Evolutionary conservation across 2,329 filamentous ascomycete species (phyloP).

Genomic region (Fusarium drepaniforme): DNA sequence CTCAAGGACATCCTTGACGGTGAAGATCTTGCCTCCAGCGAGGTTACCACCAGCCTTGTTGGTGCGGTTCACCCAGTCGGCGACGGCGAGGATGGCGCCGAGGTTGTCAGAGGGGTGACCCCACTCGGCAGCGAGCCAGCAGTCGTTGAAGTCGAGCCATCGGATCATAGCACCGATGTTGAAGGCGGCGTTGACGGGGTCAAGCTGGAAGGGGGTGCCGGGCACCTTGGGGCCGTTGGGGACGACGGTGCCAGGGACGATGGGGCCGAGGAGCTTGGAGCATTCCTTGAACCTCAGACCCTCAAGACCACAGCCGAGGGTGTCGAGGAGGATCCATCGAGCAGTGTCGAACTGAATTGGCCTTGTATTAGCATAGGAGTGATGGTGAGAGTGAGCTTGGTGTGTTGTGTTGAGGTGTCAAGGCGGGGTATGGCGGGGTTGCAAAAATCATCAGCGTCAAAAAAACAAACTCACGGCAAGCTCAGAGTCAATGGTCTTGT

Average conservation of each 20-base stretch:
- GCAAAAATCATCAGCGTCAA: conserved; percentile 9
- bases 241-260: conserved; percentile 90
- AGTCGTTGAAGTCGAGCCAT: conserved; percentile 99
- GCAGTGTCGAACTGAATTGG: conserved; percentile 86
- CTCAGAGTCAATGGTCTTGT: conserved; percentile 90
- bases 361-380: conserved; percentile 17
- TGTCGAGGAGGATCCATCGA: conserved; percentile 96
- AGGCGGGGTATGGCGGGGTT: conserved; percentile 40
- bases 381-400: conserved; percentile 5
- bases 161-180: conserved; percentile 99
- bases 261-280: conserved; percentile 91
- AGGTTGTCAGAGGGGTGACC: conserved; percentile 98
- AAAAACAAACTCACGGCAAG: conserved; percentile 80
- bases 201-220: conserved; percentile 93
- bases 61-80: conserved; percentile 97
- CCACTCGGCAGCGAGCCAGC: conserved; percentile 99
- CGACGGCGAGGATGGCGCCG: conserved; percentile 94
- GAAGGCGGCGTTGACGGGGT: conserved; percentile 96
- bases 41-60: conserved; percentile 82
- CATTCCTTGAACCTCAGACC: conserved; percentile 96
- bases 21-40: conserved; percentile 89
- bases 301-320: conserved; percentile 95
- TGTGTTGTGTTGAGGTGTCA: conserved; percentile 4
- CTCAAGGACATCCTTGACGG: conserved; percentile 90
- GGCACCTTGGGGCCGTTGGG: conserved; percentile 93